Evolutionary conservation across 768 basidiomycete genomes (phyloP), one percentile per base, ranked within the genome.

Genomic region (Mycena pura): DNA sequence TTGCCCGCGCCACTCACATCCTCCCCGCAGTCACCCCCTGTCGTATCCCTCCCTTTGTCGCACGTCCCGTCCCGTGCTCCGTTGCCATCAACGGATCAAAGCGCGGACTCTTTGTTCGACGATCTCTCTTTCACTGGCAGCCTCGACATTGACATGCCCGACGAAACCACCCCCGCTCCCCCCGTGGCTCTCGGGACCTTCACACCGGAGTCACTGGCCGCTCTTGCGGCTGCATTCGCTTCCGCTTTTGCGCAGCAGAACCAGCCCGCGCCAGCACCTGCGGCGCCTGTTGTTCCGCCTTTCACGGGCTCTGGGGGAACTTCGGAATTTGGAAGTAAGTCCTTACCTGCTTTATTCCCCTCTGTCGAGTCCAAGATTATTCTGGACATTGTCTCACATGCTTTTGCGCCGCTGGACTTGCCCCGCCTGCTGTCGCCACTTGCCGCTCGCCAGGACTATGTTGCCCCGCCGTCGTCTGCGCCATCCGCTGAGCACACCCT

Each of bases 291-390:
- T 13, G 45, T 60, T 11, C 59, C 59, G 49, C 51, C 50, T 28
- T 53, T 45, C 59, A 60, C 51, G 9, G 50, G 49, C 41, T 44
- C 50, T 22, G 44, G 51, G 2, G 59, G 31, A 14, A 40, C 59
- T 13, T 44, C 50, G 40, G 41, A 60, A 29, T 60, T 60, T 39
- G 50, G 32, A 34, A 44, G 59, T 52, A 60, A 60, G 51, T 53
- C 51, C 14, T 28, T 60, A 15, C 59, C 50, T 39, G 59, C 59
- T 22, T 43, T 52, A 8, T 60, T 60, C 41, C 57, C 57, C 32
- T 51, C 49, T 21, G 22, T 60, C 14, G 49, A 52, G 14, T 13
- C 49, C n/a, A n/a, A 45, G 49, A 29, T 46, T 15, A 60, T 60
- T 36, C 27, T 60, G 49, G 50, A 51, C 8, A 60, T 60, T 25